A percentile compares a stretch with the other conserved stretches of the same genome.
phyloP scores from a whole-genome alignment of 164 flowering plant species.

The Sedum album region DNA sequence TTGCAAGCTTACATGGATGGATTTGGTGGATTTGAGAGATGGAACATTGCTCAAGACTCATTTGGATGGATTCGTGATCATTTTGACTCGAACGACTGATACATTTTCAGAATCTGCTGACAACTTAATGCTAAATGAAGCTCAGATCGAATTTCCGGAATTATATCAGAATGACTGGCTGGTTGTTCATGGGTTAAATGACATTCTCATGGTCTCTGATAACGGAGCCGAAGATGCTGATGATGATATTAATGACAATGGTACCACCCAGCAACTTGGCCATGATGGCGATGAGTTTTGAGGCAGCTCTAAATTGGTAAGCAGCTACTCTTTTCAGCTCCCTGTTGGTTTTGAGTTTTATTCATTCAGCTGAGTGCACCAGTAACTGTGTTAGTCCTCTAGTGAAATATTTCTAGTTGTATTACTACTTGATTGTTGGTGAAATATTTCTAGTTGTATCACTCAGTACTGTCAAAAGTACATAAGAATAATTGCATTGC shows the following conservation, averaged over 20 bases:
- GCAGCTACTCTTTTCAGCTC: not conserved
- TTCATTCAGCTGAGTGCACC: not conserved
- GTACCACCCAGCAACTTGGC: not conserved
- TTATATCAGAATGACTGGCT: constrained; percentile 29
- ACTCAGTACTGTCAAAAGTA: not conserved
- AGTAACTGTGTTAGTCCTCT: too few relatives aligned
- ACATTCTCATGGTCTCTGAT: constrained; percentile 12
- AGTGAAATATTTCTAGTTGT: not conserved
- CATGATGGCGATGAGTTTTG: constrained; percentile 9
- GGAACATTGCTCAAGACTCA: constrained; percentile 28
- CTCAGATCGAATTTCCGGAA: constrained; percentile 25
- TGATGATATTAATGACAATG: not conserved
- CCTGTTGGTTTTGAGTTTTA: not conserved
- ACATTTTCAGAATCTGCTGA: constrained; percentile 7
- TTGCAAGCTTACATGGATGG: constrained; percentile 39
- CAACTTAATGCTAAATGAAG: constrained; percentile 32
- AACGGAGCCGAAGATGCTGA: not conserved
- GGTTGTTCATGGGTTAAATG: constrained; percentile 42
- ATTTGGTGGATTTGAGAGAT: constrained; percentile 25
- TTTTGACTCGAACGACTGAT: constrained; percentile 24
- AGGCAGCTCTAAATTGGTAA: not conserved
- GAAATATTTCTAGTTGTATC: not conserved
- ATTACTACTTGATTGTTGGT: not conserved
- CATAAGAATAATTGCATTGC: too few relatives aligned
- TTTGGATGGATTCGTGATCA: constrained; percentile 34